Base-by-base conservation (phyloP, 306 rosid genomes). In the Canavalia ensiformis region DNA sequence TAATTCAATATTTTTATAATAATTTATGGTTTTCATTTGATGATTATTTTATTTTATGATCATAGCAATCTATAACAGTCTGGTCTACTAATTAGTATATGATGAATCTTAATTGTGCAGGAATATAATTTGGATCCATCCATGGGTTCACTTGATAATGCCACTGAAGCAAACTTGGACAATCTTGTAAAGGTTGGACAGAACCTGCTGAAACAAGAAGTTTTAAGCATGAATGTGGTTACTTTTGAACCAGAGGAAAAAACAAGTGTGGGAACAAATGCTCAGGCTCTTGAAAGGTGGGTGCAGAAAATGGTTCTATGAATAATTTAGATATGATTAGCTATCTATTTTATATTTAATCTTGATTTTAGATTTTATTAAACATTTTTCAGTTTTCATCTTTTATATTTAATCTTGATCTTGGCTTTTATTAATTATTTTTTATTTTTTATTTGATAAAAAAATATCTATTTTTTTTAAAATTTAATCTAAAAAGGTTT, bases 261-360 rank as follows among this genome's bases (percentile, higher is more conserved):
- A 28, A 2, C 25, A 67, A 11, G 37, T 13, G 6, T 60, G 1
- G 92, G 80, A 55, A 88, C 88, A 42, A 91, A 91, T 65, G 84
- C 67, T 29, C 41, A 80, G 57, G 94, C 96, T 80, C 90, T 91
- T 31, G 29, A 18, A 42, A 88, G 89, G 92, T 89, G 60, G 8
- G 60, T 55, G n/a, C 6, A 54, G 41, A 37, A 37, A 37, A 37
- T 37, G 3, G 41, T 37, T 2, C 41, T 37, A 2, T 37, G 41
- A 37, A 37, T 37, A 37, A 37, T 37, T 37, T 18, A 18, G 25
- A 18, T 18, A 18, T 18, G 25, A 18, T 18, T 18, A 18, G 25
- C 25, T 18, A 18, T 18, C 25, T 18, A 18, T 18, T 18, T 18
- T 18, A 18, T 18, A 18, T 18, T 18, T 18, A 18, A 18, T 18